These are phyloP conservation scores for Fomitopsis pulvina DNA, from an alignment of 768 basidiomycete genomes.

Conservation along the genomic window DNA sequence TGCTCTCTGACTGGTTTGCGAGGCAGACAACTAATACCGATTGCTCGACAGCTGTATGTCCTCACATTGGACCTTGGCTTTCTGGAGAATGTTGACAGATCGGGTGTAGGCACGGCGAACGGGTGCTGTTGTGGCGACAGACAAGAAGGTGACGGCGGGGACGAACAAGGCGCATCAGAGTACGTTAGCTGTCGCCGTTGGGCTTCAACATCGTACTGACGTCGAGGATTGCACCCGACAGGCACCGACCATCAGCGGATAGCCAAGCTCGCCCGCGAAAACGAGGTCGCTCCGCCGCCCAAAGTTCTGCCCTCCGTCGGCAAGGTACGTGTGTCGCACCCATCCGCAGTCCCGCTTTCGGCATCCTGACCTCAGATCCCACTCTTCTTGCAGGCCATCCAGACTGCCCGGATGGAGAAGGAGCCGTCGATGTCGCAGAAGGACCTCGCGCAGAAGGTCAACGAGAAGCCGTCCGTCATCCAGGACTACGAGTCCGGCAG, in stretches of 20 bases:
- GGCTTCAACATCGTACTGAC: background rate
- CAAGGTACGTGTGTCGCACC: conserved; percentile 39
- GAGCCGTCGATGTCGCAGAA: conserved; percentile 84
- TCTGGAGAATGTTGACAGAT: conserved; percentile 3
- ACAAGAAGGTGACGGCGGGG: conserved; percentile 68
- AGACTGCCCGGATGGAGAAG: conserved; percentile 69
- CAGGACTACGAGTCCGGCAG: conserved; percentile 88
- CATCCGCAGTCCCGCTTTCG: background rate
- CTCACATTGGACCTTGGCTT: too few relatives aligned
- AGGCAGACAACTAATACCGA: conserved; percentile 13
- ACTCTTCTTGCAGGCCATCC: conserved; percentile 57
- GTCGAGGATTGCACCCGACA: conserved; percentile 21
- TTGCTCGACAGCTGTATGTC: conserved; percentile 46
- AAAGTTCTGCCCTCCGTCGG: conserved; percentile 72
- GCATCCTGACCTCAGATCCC: background rate
- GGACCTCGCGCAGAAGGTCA: conserved; percentile 87
- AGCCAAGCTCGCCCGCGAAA: conserved; percentile 90
- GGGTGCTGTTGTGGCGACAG: conserved; percentile 74
- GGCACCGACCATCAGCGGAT: conserved; percentile 92
- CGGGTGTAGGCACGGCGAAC: conserved; percentile 57
- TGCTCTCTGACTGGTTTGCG: background rate
- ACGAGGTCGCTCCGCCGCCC: conserved; percentile 89
- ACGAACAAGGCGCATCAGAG: conserved; percentile 75
- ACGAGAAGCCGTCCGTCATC: conserved; percentile 84
- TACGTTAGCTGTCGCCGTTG: conserved; percentile 25